A percentile compares a stretch with the other conserved stretches of the same genome.
These are phyloP conservation scores for Microcyclospora tardicrescens DNA, from an alignment of 2,329 filamentous ascomycete genomes.

Conservation along the genomic window DNA sequence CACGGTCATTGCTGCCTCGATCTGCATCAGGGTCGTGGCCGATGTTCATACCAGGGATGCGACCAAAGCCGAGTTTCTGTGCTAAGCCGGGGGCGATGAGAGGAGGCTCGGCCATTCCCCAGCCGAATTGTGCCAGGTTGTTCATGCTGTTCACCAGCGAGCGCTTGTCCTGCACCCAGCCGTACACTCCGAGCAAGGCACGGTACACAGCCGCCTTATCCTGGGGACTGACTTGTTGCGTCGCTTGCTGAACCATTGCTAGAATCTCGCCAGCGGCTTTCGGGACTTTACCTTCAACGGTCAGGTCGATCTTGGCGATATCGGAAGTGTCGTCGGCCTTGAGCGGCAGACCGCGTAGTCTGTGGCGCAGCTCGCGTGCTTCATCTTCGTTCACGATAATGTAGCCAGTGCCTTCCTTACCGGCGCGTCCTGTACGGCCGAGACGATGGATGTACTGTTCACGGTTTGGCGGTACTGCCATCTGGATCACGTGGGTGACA, in stretches of 20 bases:
- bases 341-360: slow-evolving; percentile 49
- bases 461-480: slow-evolving; percentile 32
- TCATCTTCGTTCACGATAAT: slow-evolving; percentile 49
- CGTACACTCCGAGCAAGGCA: slow-evolving; percentile 43
- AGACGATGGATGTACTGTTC: slow-evolving; percentile 41
- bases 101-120: slow-evolving; percentile 42
- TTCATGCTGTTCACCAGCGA: slow-evolving; percentile 40
- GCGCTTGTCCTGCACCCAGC: slow-evolving; percentile 25
- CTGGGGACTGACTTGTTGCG: slow-evolving; percentile 29
- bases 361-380: slow-evolving; percentile 32
- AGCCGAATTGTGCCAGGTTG: slow-evolving; percentile 37
- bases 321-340: slow-evolving; percentile 41
- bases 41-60: slow-evolving; percentile 20
- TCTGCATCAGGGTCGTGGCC: slow-evolving; percentile 7
- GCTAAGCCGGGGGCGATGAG: slow-evolving; percentile 19
- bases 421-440: slow-evolving; percentile 48
- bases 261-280: slow-evolving; percentile 33
- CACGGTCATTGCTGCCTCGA: slow-evolving; percentile 1
- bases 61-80: slow-evolving; percentile 15
- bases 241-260: slow-evolving; percentile 27
- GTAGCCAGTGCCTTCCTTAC: slow-evolving; percentile 60
- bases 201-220: slow-evolving; percentile 41
- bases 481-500: slow-evolving; percentile 39
- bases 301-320: slow-evolving; percentile 37
- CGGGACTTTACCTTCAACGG: slow-evolving; percentile 28